Conservation (phyloP, 257 asterid species). For the Avicennia marina region DNA sequence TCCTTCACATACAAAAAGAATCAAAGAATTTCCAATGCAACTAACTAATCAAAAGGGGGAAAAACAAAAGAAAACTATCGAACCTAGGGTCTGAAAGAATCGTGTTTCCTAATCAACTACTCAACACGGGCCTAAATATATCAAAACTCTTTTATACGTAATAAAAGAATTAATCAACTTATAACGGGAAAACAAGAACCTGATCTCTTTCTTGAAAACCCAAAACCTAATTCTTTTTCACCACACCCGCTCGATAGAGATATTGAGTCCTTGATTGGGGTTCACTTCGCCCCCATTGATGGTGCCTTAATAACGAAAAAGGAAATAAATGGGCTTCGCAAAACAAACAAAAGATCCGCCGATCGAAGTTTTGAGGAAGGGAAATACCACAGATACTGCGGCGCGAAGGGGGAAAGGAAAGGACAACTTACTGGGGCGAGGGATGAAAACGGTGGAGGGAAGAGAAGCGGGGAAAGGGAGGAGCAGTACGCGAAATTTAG, state of each 20-base stretch:
- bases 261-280: conserved; percentile 26
- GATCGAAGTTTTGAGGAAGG: conserved; percentile 24
- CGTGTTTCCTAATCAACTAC: conserved; percentile 9
- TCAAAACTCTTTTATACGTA: neutral
- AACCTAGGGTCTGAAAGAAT: conserved; percentile 26
- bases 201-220: conserved; percentile 27
- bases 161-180: neutral
- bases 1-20: conserved; percentile 31
- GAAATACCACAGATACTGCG: neutral
- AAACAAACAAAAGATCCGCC: conserved; percentile 6
- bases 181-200: conserved; percentile 13
- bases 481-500: conserved; percentile 4
- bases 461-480: conserved; percentile 2
- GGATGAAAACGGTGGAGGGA: conserved; percentile 15
- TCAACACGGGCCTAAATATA: neutral
- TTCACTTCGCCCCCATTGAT: conserved; percentile 14
- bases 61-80: conserved; percentile 6
- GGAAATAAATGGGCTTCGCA: neutral
- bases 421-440: conserved; percentile 6
- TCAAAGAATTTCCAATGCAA: conserved; percentile 25
- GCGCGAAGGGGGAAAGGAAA: neutral
- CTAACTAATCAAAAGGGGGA: neutral
- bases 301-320: conserved; percentile 13
- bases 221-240: conserved; percentile 26
- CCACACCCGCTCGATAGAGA: conserved; percentile 31